A percentile compares a stretch with the other conserved stretches of the same genome.
These are phyloP conservation scores for Cavenderia fasciculata DNA, from an alignment of 78 protist genomes.

Conservation along the genomic window DNA sequence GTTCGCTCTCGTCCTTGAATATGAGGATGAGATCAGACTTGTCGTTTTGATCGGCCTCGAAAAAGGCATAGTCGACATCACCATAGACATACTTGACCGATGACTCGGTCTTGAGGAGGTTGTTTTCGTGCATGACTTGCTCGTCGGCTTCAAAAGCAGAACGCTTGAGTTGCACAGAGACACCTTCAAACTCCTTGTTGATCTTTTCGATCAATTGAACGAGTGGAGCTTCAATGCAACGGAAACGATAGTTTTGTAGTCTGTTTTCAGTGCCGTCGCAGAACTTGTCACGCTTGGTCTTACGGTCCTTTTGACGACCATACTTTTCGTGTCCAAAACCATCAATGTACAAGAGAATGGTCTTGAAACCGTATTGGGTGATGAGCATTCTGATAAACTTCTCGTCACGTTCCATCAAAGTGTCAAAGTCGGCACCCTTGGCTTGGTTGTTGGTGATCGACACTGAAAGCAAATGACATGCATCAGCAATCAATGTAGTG, in stretches of 20 bases:
- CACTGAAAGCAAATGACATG: too few species aligned
- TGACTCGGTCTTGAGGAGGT: background rate
- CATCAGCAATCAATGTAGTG: too few species aligned
- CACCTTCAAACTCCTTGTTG: background rate
- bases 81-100: background rate
- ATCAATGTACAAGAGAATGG: too few species aligned
- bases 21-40: background rate
- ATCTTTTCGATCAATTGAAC: background rate
- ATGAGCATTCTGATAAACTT: too few species aligned
- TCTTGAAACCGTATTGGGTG: too few species aligned
- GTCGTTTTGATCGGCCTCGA: background rate
- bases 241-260: slow-evolving; percentile 12
- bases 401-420: too few species aligned
- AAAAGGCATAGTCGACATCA: background rate
- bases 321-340: too few species aligned
- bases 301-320: too few species aligned
- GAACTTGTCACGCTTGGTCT: too few species aligned
- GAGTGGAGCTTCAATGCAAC: slow-evolving; percentile 13
- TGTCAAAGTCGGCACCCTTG: too few species aligned
- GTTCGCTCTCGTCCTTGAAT: background rate
- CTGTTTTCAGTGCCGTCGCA: too few species aligned
- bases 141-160: background rate
- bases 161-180: background rate
- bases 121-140: background rate
- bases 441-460: too few species aligned